Evolutionary conservation across 2,329 filamentous ascomycete species (phyloP).

Genomic region (Aaosphaeria pasadenensis): DNA sequence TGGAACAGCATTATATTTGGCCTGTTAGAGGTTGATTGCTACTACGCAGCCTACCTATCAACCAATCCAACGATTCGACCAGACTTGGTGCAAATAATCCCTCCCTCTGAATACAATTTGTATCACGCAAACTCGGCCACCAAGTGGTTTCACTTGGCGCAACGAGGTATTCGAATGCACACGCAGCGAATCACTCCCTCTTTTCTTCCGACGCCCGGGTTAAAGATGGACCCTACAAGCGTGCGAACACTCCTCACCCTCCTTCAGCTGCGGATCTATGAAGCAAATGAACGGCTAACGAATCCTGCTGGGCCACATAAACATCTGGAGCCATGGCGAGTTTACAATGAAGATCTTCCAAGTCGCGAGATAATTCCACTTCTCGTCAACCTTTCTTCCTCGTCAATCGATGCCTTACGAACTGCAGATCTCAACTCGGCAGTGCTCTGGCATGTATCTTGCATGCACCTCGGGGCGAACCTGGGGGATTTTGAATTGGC

Average conservation of each 20-base stretch:
- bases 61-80: constrained; percentile 47
- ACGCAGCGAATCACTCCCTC: constrained; percentile 31
- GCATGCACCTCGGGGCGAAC: constrained; percentile 52
- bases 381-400: constrained; percentile 34
- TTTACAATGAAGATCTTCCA: constrained; percentile 48
- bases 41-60: constrained; percentile 48
- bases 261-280: constrained; percentile 29
- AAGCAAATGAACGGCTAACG: constrained; percentile 32
- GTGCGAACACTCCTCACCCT: constrained; percentile 31
- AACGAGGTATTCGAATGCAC: constrained; percentile 27
- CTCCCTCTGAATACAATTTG: constrained; percentile 45
- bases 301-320: constrained; percentile 22
- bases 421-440: constrained; percentile 49
- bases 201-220: constrained; percentile 28
- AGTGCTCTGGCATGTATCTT: constrained; percentile 53
- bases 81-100: constrained; percentile 46
- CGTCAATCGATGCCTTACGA: constrained; percentile 43
- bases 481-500: constrained; percentile 53
- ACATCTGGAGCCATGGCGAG: constrained; percentile 36
- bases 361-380: constrained; percentile 40
- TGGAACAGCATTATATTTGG: constrained; percentile 42
- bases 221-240: constrained; percentile 28
- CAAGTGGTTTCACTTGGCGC: constrained; percentile 31
- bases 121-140: constrained; percentile 41
- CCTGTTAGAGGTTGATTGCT: constrained; percentile 46